Evolutionary conservation across 176 grass and related monocot genomes (phyloP).

Genomic region (Cenchrus purpureus): DNA sequence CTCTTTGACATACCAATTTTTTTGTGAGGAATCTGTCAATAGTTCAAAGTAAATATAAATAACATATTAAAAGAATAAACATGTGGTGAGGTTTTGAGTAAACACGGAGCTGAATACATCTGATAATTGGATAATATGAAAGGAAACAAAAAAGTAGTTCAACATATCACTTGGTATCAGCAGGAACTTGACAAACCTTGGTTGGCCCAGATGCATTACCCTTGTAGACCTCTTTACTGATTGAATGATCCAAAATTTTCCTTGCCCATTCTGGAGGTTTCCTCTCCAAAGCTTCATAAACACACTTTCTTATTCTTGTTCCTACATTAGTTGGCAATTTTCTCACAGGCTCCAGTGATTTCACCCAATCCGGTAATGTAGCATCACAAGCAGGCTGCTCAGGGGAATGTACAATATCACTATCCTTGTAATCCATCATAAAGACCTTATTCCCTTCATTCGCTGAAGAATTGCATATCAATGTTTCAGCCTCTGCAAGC

Average conservation of each 20-base stretch:
- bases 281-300: constrained; percentile 79
- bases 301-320: constrained; percentile 98
- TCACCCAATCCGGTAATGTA: constrained; percentile 85
- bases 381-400: constrained; percentile 54
- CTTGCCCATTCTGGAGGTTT: constrained; percentile 97
- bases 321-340: constrained; percentile 99
- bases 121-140: neutral
- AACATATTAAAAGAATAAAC: constrained; percentile 6
- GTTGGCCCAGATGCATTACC: constrained; percentile 97
- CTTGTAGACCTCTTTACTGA: constrained; percentile 98
- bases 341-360: constrained; percentile 85
- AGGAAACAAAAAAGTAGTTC: neutral
- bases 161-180: neutral
- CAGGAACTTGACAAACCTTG: constrained; percentile 66
- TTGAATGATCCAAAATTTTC: constrained; percentile 91
- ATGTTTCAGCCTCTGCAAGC: constrained; percentile 82
- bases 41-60: neutral
- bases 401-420: constrained; percentile 56
- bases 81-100: constrained; percentile 13
- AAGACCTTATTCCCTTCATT: constrained; percentile 71
- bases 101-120: neutral
- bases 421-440: constrained; percentile 73
- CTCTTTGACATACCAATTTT: constrained; percentile 3
- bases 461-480: constrained; percentile 59
- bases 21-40: neutral